These are phyloP conservation scores for Schwanniomyces polymorphus DNA, from an alignment of 805 yeast species.

Conservation along the genomic window DNA sequence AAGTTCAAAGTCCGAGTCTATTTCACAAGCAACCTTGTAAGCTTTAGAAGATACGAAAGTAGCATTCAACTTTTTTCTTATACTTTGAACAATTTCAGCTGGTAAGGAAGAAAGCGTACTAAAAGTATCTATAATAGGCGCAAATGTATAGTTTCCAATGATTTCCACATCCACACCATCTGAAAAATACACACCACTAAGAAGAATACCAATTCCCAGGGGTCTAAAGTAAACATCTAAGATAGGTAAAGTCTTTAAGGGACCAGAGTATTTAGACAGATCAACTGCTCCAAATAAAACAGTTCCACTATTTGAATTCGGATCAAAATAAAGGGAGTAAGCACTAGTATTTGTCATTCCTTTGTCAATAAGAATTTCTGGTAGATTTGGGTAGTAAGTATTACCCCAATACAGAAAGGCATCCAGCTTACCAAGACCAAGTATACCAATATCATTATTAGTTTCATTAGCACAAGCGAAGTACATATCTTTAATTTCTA, in stretches of 20 bases:
- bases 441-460: constrained; percentile 11
- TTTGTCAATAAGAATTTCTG: constrained; percentile 27
- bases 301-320: constrained; percentile 21
- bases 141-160: constrained; percentile 14
- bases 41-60: constrained; percentile 45
- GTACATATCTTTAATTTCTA: constrained; percentile 3
- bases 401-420: no score
- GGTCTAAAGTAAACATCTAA: background rate
- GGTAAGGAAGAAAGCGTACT: constrained; percentile 40
- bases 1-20: constrained; percentile 12
- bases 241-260: constrained; percentile 21
- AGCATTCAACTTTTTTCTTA: constrained; percentile 42
- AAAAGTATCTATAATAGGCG: constrained; percentile 27
- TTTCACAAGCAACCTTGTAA: constrained; percentile 47
- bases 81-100: constrained; percentile 20
- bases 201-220: constrained; percentile 48
- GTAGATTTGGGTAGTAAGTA: constrained; percentile 37
- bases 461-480: constrained; percentile 16
- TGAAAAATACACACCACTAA: constrained; percentile 36
- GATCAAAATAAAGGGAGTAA: constrained; percentile 38
- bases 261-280: constrained; percentile 21
- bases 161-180: constrained; percentile 10
- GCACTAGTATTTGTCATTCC: constrained; percentile 35
- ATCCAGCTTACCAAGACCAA: constrained; percentile 3
- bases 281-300: no score